phyloP scores from a whole-genome alignment of 768 basidiomycete genomes.

The Phlebiopsis flavidoalba region DNA sequence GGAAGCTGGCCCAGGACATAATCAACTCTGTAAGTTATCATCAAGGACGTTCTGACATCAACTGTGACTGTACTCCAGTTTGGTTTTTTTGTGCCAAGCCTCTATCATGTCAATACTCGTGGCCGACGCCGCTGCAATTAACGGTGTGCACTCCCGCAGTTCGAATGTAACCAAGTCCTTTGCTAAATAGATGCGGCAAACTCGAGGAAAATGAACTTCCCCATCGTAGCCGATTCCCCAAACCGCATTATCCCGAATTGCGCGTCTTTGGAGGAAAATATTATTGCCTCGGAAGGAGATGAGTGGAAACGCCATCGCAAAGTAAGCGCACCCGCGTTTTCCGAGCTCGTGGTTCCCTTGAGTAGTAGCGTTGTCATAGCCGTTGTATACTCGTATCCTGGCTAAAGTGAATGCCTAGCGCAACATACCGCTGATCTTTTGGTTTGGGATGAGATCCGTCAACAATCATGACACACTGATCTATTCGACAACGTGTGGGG shows the following conservation, averaged over 20 bases:
- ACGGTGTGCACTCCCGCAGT: background rate
- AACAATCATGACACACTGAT: slow-evolving; percentile 26
- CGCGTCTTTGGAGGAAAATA: slow-evolving; percentile 53
- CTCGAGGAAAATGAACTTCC: slow-evolving; percentile 46
- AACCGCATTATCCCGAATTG: slow-evolving; percentile 46
- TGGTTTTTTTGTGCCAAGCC: background rate
- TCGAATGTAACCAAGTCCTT: background rate
- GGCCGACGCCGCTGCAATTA: slow-evolving; percentile 12
- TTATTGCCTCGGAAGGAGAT: slow-evolving; percentile 59
- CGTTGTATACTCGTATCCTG: too few relatives aligned
- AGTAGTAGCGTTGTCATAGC: too few relatives aligned
- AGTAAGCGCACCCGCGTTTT: slow-evolving; percentile 57
- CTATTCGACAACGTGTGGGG: slow-evolving; percentile 42
- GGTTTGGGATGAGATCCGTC: slow-evolving; percentile 34
- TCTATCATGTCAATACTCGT: background rate
- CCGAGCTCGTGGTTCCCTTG: too few relatives aligned
- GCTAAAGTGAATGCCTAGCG: slow-evolving; percentile 25
- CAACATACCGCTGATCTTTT: slow-evolving; percentile 35
- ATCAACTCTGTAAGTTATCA: slow-evolving; percentile 13
- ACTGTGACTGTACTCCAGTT: background rate
- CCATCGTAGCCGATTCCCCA: slow-evolving; percentile 50
- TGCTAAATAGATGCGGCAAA: background rate
- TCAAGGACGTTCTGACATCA: background rate
- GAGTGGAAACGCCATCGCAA: slow-evolving; percentile 64
- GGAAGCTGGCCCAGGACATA: slow-evolving; percentile 15